Conservation (phyloP, 2,329 filamentous ascomycete genomes). For the Orbilia oligospora region DNA sequence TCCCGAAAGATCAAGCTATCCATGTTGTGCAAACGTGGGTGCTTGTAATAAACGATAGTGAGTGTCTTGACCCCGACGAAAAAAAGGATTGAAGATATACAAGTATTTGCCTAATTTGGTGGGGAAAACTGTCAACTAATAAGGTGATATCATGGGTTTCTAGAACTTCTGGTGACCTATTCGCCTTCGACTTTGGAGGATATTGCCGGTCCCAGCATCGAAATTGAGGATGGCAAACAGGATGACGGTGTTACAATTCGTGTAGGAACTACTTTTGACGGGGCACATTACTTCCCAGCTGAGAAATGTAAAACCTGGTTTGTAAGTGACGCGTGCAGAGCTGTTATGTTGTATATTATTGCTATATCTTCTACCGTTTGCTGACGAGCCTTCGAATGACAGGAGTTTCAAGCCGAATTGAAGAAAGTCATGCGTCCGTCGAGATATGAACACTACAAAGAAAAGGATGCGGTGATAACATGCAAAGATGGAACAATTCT, state of each 20-base stretch:
- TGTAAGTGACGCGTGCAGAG: conserved; percentile 24
- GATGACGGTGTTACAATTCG: conserved; percentile 22
- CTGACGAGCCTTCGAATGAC: background rate
- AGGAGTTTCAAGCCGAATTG: conserved; percentile 42
- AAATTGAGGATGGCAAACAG: conserved; percentile 32
- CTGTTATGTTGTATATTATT: background rate
- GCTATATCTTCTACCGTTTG: background rate
- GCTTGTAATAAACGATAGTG: conserved; percentile 46
- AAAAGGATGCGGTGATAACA: conserved; percentile 26
- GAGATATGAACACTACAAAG: background rate
- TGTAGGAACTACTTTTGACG: conserved; percentile 8
- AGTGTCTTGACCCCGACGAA: background rate
- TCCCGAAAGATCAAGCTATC: conserved; percentile 30
- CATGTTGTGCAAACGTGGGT: conserved; percentile 40
- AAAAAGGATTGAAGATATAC: background rate
- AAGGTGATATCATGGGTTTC: background rate
- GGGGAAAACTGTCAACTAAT: background rate
- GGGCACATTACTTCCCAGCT: conserved; percentile 26
- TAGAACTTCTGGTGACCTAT: conserved; percentile 37
- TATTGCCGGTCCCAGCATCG: conserved; percentile 32
- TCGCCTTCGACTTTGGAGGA: conserved; percentile 28
- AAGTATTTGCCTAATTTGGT: background rate
- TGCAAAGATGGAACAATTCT: conserved; percentile 19
- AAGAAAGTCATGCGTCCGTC: conserved; percentile 12
- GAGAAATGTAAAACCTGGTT: conserved; percentile 56